Evolutionary conservation across 805 yeast species (phyloP), one percentile per base, ranked within the genome.

Genomic region (Hanseniaspora hatyaiensis): DNA sequence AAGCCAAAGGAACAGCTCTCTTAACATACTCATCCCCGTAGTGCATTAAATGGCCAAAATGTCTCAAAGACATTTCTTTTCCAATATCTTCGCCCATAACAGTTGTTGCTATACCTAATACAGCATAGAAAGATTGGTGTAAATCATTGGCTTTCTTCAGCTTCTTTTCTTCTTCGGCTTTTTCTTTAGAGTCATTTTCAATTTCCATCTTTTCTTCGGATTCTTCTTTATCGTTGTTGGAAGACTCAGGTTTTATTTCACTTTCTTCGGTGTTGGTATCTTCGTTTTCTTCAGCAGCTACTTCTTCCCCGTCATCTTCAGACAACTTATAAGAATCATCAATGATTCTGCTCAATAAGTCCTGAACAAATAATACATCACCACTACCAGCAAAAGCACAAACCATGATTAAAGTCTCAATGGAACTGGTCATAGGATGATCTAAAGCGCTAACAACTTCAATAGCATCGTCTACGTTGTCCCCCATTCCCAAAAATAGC

Each of bases 51-150:
- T 92, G 98, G 40, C 95, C 88, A 63, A 89, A 89, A 65, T 92
- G 98, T 62, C 98, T 88, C 60, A 89, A 68, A 8, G 89, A 81
- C 98, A 92, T 92, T 56, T 89, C 96, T 65, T 84, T 94, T 29
- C 99, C 98, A 62, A 92, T 84, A 54, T 85, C 95, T 65, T 92
- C 99, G 53, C 99, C 99, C 82, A 92, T 80, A 12, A 96, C 92
- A 57, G 94, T 83, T 53, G 83, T 73, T 0, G 96, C 98, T 54
- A 92, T 75, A 51, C 98, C 98, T 45, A 92, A 72, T 16, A 92
- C 96, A 8, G 97, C 92, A 59, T 84, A 85, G 1, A 94, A 94
- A 58, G 62, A 55, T 43, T 67, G 69, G 34, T 64, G 70, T 18
- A 57, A 60, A 34, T 53, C 52, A 15, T 59, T 61, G 23, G 57